Conservation (phyloP, 352 stramenopile genomes). For the Phytophthora sp. region DNA sequence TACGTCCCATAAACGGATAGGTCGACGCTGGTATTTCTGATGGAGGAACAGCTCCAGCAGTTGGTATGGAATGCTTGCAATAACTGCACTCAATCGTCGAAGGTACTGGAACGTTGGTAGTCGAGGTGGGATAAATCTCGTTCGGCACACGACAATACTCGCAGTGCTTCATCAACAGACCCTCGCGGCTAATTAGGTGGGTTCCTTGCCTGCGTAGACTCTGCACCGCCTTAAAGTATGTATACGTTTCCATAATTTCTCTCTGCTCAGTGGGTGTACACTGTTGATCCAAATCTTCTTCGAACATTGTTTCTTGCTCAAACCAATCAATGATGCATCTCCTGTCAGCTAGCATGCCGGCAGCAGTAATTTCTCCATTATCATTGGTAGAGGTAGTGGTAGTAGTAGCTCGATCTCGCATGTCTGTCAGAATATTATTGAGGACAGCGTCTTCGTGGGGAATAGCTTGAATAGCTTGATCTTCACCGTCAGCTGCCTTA, state of each 20-base stretch:
- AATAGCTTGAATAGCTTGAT: constrained; percentile 27
- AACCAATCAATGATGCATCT: constrained; percentile 85
- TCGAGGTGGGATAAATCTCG: constrained; percentile 66
- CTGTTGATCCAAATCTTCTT: constrained; percentile 86
- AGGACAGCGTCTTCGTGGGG: constrained; percentile 64
- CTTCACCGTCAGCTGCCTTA: constrained; percentile 29
- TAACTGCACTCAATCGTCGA: constrained; percentile 72
- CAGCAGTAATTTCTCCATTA: constrained; percentile 22
- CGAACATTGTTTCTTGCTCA: constrained; percentile 91
- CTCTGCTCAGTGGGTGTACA: constrained; percentile 72
- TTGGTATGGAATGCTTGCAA: constrained; percentile 56
- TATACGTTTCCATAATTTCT: constrained; percentile 75
- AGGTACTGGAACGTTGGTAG: constrained; percentile 63
- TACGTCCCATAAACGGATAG: constrained; percentile 27
- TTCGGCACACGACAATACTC: constrained; percentile 61
- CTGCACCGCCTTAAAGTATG: constrained; percentile 74
- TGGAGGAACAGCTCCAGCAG: constrained; percentile 40
- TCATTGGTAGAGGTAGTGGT: neutral
- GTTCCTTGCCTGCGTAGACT: constrained; percentile 42
- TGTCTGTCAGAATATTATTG: constrained; percentile 52
- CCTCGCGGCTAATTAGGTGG: constrained; percentile 51
- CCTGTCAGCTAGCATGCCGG: constrained; percentile 20
- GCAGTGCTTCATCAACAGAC: constrained; percentile 60
- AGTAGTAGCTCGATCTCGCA: constrained; percentile 33
- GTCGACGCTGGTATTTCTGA: constrained; percentile 20